Base-by-base conservation (phyloP, 805 yeast genomes). In the Candida maltosa region DNA sequence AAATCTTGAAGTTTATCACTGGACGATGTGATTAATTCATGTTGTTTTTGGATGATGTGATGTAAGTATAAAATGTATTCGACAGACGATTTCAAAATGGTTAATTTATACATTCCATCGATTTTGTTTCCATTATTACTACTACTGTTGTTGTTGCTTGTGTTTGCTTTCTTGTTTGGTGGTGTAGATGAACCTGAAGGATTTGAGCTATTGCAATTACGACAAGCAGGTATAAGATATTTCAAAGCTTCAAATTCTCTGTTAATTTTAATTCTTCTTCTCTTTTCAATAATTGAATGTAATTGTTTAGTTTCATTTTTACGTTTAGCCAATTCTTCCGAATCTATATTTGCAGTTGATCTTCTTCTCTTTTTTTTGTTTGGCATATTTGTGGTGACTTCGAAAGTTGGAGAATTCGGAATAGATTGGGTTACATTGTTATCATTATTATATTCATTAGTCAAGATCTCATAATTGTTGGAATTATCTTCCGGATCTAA, bases 221-320 rank as follows among this genome's bases (percentile, higher is more conserved):
- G 65, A 53, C 94, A 85, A 9, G 91, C 88, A 1, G 95, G 95
- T 12, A 86, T 79, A 34, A 86, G 58, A 48, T 72, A 78, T 52
- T 85, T 83, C 44, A 86, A 69, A 1, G 89, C 87, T 52, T 84
- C 93, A 52, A 84, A 86, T 56, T 86, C 93, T 35, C 88, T 65
- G 56, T 86, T 86, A 69, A 86, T 83, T 51, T 83, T 83, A 34
- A 81, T 74, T 41, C 95, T 64, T 46, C 95, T 69, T 47, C 85
- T 75, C 49, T 86, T 82, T 56, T 86, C 95, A 40, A 86, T 86
- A 26, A 83, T 79, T 2, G 88, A 80, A 54, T 86, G 95, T 26
- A 65, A 54, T 46, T 66, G 72, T 40, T 65, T 67, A 1, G 71
- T 67, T 44, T 67, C 73, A 29, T 55, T 52, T 36, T 58, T 62